Evolutionary conservation across 164 flowering plant genomes (phyloP), one percentile per base, ranked within the genome.

Genomic region (Kalanchoe fedtschenkoi): DNA sequence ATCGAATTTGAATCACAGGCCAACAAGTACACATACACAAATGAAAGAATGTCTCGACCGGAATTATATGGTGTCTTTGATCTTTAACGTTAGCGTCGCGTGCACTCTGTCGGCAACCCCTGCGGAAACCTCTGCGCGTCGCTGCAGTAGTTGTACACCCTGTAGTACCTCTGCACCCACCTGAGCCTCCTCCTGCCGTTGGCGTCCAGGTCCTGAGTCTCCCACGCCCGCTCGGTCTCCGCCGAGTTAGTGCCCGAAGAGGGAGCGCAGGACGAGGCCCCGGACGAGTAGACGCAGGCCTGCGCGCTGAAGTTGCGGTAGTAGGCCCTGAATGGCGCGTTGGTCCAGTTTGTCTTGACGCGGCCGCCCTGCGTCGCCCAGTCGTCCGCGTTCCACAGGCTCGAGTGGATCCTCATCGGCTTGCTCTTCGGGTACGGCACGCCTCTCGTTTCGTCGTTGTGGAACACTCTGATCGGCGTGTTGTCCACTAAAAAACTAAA

Each of bases 351-450:
- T 15, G 46, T 42, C 46, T 42, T 42, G 46, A 42, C 46, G 17
- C 46, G 46, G 5, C 46, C 46, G 46, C 46, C 46, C 5, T 42
- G 46, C n/a, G 46, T 42, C n/a, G n/a, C n/a, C n/a, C n/a, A n/a
- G n/a, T n/a, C n/a, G n/a, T n/a, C n/a, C n/a, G n/a, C n/a, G n/a
- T 19, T 5, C 46, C 46, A 42, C 1, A 42, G 46, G 46, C 46
- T 42, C 46, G 46, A 42, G 46, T 42, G n/a, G 46, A 42, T 15
- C n/a, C 46, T 42, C 46, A 42, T 42, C 46, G 46, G 46, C 46
- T 42, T 15, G 17, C n/a, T 42, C 17, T 42, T 42, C 17, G 46
- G 46, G 46, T 13, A 42, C n/a, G 46, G 46, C 46, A 42, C 46
- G 5, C 46, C 46, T 42, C n/a, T 15, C 5, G 46, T 42, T 19